Evolutionary conservation across 345 rosid genomes (phyloP).

Genomic region (Alliaria petiolata): DNA sequence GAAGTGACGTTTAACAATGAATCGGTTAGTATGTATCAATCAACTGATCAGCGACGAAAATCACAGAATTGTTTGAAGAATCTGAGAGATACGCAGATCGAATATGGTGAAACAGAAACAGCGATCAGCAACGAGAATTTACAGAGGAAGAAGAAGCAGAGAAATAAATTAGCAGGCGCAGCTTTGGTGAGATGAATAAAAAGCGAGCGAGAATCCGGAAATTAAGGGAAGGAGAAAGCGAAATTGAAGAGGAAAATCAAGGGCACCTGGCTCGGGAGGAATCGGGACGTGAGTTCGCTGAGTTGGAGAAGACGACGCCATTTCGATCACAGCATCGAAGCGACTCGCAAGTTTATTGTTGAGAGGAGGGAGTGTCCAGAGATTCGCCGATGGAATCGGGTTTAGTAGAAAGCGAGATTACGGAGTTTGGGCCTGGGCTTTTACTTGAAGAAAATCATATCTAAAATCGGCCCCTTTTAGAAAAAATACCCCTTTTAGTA

Average conservation of each 20-base stretch:
- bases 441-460: neutral
- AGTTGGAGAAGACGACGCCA: conserved; percentile 60
- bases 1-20: conserved; percentile 1
- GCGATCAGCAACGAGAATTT: neutral
- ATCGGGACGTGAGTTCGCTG: conserved; percentile 51
- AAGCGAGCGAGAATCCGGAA: neutral
- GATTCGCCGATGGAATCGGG: conserved; percentile 8
- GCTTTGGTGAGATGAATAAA: neutral
- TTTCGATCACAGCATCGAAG: conserved; percentile 22
- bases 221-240: neutral
- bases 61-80: neutral
- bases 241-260: neutral
- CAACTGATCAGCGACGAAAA: neutral
- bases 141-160: neutral
- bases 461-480: too few species aligned
- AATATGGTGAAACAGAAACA: neutral
- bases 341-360: neutral
- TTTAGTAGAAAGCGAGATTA: neutral
- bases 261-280: conserved; percentile 42
- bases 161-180: neutral
- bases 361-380: neutral
- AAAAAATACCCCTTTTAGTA: too few species aligned
- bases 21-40: neutral
- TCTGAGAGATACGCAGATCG: neutral
- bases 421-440: conserved; percentile 3